Evolutionary conservation across 305 asterid species (phyloP), one percentile per base, ranked within the genome.

Genomic region (Coffea humblotiana): DNA sequence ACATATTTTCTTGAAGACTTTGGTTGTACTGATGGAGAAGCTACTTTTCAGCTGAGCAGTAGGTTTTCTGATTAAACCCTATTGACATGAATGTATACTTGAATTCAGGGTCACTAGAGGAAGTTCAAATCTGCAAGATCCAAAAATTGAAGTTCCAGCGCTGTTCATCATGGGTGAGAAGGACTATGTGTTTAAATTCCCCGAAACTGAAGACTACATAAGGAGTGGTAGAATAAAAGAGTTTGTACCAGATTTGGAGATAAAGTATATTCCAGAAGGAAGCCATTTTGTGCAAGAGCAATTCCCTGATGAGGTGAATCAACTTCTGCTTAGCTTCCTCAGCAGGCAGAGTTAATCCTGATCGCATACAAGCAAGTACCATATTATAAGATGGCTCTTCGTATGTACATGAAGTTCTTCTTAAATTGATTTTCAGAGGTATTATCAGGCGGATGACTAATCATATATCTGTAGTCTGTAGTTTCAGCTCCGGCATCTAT

Each of bases 251-350:
- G 85, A 90, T 51, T 64, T 90, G 88, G 92, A 92, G 90, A 89
- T 89, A 21, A 84, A 79, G 29, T 90, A 80, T 43, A 61, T 92
- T 75, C 90, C 93, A 6, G 94, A 90, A 85, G 98, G 98, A 27
- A 75, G 83, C 75, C 98, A 94, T 89, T 94, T 94, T 78, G 92
- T 91, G 82, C 97, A 89, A 81, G 98, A 94, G 86, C 98, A 94
- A 71, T 85, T 87, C 49, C 96, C 98, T 6, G 83, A 87, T 7
- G 86, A 84, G 71, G 90, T 91, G 75, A 94, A 90, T 71, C 71
- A 81, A 56, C 90, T 88, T 3, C 84, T 91, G 23, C 77, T 91
- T 80, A 74, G 83, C 79, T 94, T 94, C 85, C 88, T 92, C 21
- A 75, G 73, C 56, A 83, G 27, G 63, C 78, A 88, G 58, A 35